A percentile compares a stretch with the other conserved stretches of the same genome.
Conservation (phyloP, 164 flowering plant species). For the Echeveria elegans region DNA sequence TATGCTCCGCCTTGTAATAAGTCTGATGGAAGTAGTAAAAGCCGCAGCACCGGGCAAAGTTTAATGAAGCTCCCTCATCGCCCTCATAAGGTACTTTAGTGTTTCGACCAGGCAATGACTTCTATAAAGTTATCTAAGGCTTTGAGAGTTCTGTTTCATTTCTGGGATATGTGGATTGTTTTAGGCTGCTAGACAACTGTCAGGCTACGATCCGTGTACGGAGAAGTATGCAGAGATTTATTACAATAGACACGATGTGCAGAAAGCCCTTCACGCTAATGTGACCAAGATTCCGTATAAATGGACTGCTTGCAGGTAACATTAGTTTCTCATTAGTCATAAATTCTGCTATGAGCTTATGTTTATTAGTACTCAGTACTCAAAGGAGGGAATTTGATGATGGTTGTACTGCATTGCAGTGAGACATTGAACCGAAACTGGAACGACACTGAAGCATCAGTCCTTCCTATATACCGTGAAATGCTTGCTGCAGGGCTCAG, state of each 20-base stretch:
- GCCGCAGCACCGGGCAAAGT: slow-evolving; percentile 19
- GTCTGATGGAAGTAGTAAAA: slow-evolving; percentile 33
- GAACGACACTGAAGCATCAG: slow-evolving; percentile 67
- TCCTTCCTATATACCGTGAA: slow-evolving; percentile 63
- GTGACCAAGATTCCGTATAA: slow-evolving; percentile 52
- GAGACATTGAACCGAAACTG: slow-evolving; percentile 65
- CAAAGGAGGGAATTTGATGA: background rate
- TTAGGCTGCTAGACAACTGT: slow-evolving; percentile 29
- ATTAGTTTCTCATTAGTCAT: background rate
- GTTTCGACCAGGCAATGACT: background rate
- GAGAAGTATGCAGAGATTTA: slow-evolving; percentile 72
- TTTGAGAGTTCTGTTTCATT: background rate
- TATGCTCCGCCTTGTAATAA: slow-evolving; percentile 74
- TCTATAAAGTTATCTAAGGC: no score
- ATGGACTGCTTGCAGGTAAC: slow-evolving; percentile 91
- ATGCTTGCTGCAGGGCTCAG: slow-evolving; percentile 62
- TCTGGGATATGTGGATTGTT: background rate
- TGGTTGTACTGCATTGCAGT: slow-evolving; percentile 21
- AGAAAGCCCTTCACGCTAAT: slow-evolving; percentile 81
- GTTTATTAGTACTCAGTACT: background rate
- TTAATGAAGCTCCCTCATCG: slow-evolving; percentile 48
- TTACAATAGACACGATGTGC: slow-evolving; percentile 76
- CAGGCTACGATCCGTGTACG: slow-evolving; percentile 89
- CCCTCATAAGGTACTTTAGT: slow-evolving; percentile 32
- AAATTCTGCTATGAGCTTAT: background rate